These are phyloP conservation scores for Penicillium sp. DNA, from an alignment of 2,329 filamentous ascomycete species.

Conservation along the genomic window DNA sequence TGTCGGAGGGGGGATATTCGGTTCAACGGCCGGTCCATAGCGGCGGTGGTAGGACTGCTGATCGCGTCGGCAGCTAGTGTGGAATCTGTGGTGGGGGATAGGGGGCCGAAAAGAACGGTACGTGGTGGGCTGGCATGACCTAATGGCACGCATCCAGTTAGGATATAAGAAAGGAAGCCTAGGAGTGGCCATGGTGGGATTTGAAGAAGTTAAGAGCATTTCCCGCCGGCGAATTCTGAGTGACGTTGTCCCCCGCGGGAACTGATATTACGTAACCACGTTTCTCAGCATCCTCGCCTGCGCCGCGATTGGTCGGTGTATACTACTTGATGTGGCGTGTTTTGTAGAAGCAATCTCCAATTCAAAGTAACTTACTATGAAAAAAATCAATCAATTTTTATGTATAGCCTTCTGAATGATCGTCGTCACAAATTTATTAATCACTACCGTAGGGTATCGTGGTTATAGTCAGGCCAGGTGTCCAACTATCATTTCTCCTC, in stretches of 20 bases:
- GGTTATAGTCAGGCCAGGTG: no score
- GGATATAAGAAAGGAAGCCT: conserved; percentile 69
- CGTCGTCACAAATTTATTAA: no score
- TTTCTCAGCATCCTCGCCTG: neutral
- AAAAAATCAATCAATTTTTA: no score
- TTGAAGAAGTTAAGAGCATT: conserved; percentile 16
- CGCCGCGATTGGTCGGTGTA: neutral
- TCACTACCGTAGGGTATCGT: no score
- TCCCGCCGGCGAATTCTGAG: conserved; percentile 21
- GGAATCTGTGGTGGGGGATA: conserved; percentile 33
- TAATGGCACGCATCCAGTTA: conserved; percentile 59
- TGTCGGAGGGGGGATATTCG: conserved; percentile 39
- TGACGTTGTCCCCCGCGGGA: conserved; percentile 24
- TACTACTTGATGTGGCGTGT: neutral
- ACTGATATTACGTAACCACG: conserved; percentile 2
- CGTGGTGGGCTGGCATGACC: conserved; percentile 48
- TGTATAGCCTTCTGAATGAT: no score
- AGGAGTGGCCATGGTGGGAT: conserved; percentile 56
- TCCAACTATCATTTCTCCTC: no score
- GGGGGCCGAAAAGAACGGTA: conserved; percentile 44
- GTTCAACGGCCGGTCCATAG: conserved; percentile 47
- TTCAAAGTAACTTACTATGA: no score
- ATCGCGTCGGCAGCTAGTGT: conserved; percentile 34
- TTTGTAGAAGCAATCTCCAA: no score
- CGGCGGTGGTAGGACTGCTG: conserved; percentile 45